Evolutionary conservation across 352 stramenopile genomes (phyloP), one percentile per base, ranked within the genome.

Genomic region (Bremia lactucae): DNA sequence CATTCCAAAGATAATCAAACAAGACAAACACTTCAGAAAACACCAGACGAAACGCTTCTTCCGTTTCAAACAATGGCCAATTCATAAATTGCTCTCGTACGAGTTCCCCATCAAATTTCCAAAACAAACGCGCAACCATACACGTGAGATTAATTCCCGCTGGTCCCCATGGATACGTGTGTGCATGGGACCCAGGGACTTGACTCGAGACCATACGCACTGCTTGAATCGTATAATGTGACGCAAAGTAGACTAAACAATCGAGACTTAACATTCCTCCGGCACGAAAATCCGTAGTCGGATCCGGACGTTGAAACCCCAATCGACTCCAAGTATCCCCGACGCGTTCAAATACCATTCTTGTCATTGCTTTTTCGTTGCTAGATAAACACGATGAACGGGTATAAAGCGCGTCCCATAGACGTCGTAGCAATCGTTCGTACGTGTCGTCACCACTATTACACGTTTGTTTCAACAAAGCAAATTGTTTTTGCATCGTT

Each of bases 141-240:
- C 79, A 87, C 14, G 79, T 87, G 37, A 92, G 72, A 42, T 92
- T 92, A 59, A 92, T 92, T 6, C 76, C 79, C 3, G 74, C 79
- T 19, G 74, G 79, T 41, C 79, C 76, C 76, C 76, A 89, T 19
- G 79, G 79, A 40, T 92, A 92, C 31, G 79, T 87, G 52, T 87
- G 73, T 6, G 84, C 62, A 22, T 84, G 76, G 0, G 79, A 89
- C 0, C 77, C 79, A 31, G 79, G 79, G 4, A 92, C 70, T 39
- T 92, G 79, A 24, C 49, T 72, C 19, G 65, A 79, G 14, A 87
- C 72, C 79, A 92, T 92, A 2, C 62, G 61, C 34, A 80, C 66
- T 23, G 73, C 74, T 38, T 87, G 66, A 1, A 59, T 46, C n/a
- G 70, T 68, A 48, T 83, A 85, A 46, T 83, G 61, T 6, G 59